These are phyloP conservation scores for Candida lessepsii DNA, from an alignment of 805 yeast genomes.

Conservation along the genomic window DNA sequence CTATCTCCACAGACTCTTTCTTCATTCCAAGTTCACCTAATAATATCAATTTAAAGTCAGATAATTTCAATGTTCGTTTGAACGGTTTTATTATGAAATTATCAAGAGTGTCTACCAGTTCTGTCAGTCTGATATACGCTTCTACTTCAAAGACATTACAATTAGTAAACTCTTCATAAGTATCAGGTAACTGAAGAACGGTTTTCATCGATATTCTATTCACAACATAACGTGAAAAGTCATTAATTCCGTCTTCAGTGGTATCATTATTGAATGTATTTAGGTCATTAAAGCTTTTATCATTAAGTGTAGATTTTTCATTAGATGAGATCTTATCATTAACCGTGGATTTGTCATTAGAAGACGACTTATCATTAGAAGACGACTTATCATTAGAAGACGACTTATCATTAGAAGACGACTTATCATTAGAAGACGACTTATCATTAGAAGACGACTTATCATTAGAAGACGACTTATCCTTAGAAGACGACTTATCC, in stretches of 20 bases:
- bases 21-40: slow-evolving; percentile 10
- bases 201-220: slow-evolving; percentile 6
- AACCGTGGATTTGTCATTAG: too few species aligned
- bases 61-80: slow-evolving; percentile 26
- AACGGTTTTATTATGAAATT: slow-evolving; percentile 29
- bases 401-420: too few species aligned
- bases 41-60: slow-evolving; percentile 23
- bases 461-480: too few species aligned
- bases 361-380: too few species aligned
- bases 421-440: too few species aligned
- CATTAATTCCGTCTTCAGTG: background rate
- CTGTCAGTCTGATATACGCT: slow-evolving; percentile 14
- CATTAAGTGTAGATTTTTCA: too few species aligned
- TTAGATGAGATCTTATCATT: too few species aligned
- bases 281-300: background rate
- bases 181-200: slow-evolving; percentile 10
- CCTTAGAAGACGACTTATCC: too few species aligned
- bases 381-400: too few species aligned
- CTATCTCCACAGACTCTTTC: slow-evolving; percentile 15
- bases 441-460: too few species aligned
- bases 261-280: background rate
- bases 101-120: slow-evolving; percentile 18
- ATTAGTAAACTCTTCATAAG: slow-evolving; percentile 13
- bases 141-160: slow-evolving; percentile 18
- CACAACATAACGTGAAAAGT: slow-evolving; percentile 1